These are phyloP conservation scores for Kazachstania kunashirensis DNA, from an alignment of 805 yeast species.

Conservation along the genomic window DNA sequence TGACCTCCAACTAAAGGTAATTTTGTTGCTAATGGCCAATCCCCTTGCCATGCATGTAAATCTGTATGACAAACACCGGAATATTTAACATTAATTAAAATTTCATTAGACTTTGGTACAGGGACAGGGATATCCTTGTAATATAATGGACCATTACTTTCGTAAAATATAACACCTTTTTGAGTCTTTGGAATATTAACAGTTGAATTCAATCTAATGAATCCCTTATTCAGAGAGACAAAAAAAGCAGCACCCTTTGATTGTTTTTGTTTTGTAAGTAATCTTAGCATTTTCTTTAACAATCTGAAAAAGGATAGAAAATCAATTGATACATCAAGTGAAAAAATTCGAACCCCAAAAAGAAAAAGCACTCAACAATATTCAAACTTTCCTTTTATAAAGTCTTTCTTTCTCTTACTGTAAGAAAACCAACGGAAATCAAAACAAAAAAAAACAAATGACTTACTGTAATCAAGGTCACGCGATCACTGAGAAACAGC, in stretches of 20 bases:
- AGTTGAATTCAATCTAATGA: constrained; percentile 19
- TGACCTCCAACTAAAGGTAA: constrained; percentile 59
- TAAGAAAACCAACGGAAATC: no score
- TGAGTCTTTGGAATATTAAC: constrained; percentile 37
- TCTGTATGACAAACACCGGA: constrained; percentile 63
- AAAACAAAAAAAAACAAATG: no score
- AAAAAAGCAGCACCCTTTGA: background rate
- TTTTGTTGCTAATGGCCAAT: constrained; percentile 51
- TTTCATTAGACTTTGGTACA: constrained; percentile 46
- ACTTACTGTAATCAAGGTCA: no score
- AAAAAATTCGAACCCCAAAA: no score
- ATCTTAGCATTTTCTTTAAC: constrained; percentile 11
- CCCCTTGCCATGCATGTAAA: constrained; percentile 60
- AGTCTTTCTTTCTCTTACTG: no score
- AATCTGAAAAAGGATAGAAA: no score
- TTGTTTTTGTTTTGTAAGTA: constrained; percentile 2
- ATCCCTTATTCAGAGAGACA: background rate
- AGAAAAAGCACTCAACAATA: no score
- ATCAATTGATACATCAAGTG: no score
- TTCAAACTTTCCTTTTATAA: no score
- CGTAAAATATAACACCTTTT: constrained; percentile 44
- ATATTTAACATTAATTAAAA: constrained; percentile 48
- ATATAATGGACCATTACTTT: constrained; percentile 38
- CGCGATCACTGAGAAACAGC: no score
- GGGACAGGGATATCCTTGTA: constrained; percentile 51